Evolutionary conservation across 2,329 filamentous ascomycete genomes (phyloP).

Genomic region (Penicillium sp.): DNA sequence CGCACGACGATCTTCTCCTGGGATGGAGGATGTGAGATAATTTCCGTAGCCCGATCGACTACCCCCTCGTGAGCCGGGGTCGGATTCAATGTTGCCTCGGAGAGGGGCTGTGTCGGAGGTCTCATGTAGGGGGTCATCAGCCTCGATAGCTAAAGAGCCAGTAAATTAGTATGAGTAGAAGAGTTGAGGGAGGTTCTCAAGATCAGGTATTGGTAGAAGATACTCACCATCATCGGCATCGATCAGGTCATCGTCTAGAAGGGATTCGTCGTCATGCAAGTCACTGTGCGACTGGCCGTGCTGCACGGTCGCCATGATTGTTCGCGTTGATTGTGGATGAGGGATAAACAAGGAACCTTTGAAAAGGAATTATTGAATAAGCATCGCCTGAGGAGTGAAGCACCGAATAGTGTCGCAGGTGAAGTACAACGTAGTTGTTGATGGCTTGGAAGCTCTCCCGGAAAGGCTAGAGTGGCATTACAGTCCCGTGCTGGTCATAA

Average conservation of each 20-base stretch:
- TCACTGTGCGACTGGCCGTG: constrained; percentile 55
- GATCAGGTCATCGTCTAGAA: constrained; percentile 71
- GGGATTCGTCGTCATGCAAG: constrained; percentile 62
- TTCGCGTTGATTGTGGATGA: background rate
- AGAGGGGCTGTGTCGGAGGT: constrained; percentile 75
- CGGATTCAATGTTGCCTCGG: constrained; percentile 77
- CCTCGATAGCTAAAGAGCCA: constrained; percentile 69
- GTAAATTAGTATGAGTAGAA: background rate
- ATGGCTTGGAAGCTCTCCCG: constrained; percentile 24
- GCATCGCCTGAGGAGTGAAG: constrained; percentile 14
- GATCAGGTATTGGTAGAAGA: constrained; percentile 1
- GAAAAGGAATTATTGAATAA: constrained; percentile 9
- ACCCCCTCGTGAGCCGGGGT: constrained; percentile 44
- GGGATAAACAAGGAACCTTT: background rate
- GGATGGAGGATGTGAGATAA: constrained; percentile 86
- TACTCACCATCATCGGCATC: constrained; percentile 73
- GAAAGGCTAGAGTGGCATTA: constrained; percentile 46
- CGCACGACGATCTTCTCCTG: constrained; percentile 87
- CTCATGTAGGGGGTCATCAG: constrained; percentile 77
- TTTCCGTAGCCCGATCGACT: constrained; percentile 66
- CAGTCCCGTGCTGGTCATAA: constrained; percentile 20
- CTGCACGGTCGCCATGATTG: constrained; percentile 40
- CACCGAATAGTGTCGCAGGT: background rate
- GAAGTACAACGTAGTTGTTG: constrained; percentile 16
- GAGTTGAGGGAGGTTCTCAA: background rate